These are phyloP conservation scores for Claviceps fusiformis DNA, from an alignment of 2,329 filamentous ascomycete species.

Conservation along the genomic window DNA sequence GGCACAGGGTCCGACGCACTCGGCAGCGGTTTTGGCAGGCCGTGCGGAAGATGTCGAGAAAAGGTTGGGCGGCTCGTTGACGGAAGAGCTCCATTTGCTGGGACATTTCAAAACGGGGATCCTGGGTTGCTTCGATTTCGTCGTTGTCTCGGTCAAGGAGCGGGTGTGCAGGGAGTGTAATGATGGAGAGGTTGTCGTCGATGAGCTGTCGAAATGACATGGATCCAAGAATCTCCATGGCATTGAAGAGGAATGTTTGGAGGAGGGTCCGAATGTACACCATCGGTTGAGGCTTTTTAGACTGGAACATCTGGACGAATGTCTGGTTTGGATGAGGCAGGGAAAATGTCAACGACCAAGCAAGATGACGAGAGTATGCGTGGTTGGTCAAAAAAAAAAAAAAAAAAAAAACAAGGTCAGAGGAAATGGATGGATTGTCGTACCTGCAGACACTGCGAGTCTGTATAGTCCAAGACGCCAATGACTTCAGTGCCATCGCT, in stretches of 20 bases:
- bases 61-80: slow-evolving; percentile 50
- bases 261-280: slow-evolving; percentile 73
- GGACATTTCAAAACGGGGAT: slow-evolving; percentile 61
- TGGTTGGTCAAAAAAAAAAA: not conserved
- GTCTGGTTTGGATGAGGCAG: slow-evolving; percentile 31
- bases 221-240: slow-evolving; percentile 53
- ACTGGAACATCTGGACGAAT: slow-evolving; percentile 61
- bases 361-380: not conserved
- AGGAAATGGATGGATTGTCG: slow-evolving; percentile 10
- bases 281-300: slow-evolving; percentile 67
- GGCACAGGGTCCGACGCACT: slow-evolving; percentile 76
- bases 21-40: slow-evolving; percentile 85
- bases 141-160: slow-evolving; percentile 65
- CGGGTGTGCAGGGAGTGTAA: slow-evolving; percentile 57
- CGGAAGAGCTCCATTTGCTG: slow-evolving; percentile 59
- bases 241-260: slow-evolving; percentile 61
- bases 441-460: slow-evolving; percentile 59
- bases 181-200: slow-evolving; percentile 65
- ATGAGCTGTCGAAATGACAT: slow-evolving; percentile 62
- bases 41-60: slow-evolving; percentile 70
- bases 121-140: slow-evolving; percentile 57
- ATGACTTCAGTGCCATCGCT: slow-evolving; percentile 57
- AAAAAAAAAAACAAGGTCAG: too few species aligned
- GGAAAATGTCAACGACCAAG: not conserved
- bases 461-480: slow-evolving; percentile 51